Evolutionary conservation across 371 early-diverging fungal genomes (phyloP), one percentile per base, ranked within the genome.

Genomic region (Mucor saturninus): DNA sequence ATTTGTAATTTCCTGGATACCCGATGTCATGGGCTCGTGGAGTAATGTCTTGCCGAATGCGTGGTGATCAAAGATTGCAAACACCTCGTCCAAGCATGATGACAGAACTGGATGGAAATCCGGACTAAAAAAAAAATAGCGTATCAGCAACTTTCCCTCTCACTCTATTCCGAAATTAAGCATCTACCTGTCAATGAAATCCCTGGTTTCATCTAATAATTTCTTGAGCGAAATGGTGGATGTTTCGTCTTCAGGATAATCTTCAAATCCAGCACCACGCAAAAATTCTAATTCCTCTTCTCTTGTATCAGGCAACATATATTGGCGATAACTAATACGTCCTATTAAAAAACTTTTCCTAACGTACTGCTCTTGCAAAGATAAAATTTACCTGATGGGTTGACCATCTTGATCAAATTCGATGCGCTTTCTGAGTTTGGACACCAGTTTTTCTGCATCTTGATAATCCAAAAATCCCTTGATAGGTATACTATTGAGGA

Each of bases 201-300:
- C 95, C 31, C 87, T 84, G 0, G 92, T 90, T 69, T 94, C 95
- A 73, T 94, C 88, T 55, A 94, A 67, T 48, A 93, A 76, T 51
- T 64, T 77, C 39, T 83, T 77, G 39, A 93, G 77, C 29, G 80
- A 57, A 39, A 83, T 71, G 26, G 66, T 74, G 3, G 69, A 49
- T 5, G 70, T 76, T 21, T 77, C 66, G 11, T 54, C 53, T 4
- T 26, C 45, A 32, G 28, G 29, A n/a, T 54, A 32, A 11, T 28
- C 55, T 1, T 67, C 45, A 56, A 75, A 75, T 0, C 88, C 89
- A 31, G 87, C 84, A n/a, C 89, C 85, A 6, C 71, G 57, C 11
- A 93, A 72, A 26, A 88, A 89, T 54, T 85, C 79, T 5, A 71
- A 59, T 54, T 90, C 91, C 21, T 89, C 83, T 37, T 75, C 74